Percentiles rank a stretch among this genome's conserved stretches.
phyloP scores from a whole-genome alignment of 2,329 filamentous ascomycete species.

The Trichoderma sp. region DNA sequence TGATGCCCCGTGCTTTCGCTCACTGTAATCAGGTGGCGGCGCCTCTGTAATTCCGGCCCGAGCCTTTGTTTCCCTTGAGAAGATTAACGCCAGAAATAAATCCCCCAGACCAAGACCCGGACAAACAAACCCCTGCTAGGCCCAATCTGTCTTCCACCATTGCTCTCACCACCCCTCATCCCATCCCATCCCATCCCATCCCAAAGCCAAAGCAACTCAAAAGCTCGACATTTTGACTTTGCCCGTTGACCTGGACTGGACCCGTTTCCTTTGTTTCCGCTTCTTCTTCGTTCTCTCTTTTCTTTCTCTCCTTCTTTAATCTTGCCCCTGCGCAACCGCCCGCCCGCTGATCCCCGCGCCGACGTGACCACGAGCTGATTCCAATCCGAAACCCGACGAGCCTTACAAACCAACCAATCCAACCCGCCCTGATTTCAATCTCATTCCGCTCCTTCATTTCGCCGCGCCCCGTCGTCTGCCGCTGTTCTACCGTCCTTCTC shows the following conservation, averaged over 20 bases:
- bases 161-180: constrained; percentile 18
- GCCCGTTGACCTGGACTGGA: neutral
- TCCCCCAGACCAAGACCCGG: neutral
- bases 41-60: constrained; percentile 34
- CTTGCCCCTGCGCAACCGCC: constrained; percentile 18
- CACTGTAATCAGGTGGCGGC: constrained; percentile 20
- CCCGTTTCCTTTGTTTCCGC: constrained; percentile 21
- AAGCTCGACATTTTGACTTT: neutral
- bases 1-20: neutral
- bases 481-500: constrained; percentile 21
- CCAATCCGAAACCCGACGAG: neutral
- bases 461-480: constrained; percentile 19
- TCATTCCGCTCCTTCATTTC: neutral
- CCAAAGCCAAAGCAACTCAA: neutral
- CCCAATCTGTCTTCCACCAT: constrained; percentile 5
- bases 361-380: constrained; percentile 28
- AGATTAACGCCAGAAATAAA: neutral
- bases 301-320: neutral
- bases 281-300: neutral
- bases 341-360: neutral
- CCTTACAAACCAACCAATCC: neutral
- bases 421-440: neutral
- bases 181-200: constrained; percentile 12
- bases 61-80: constrained; percentile 20
- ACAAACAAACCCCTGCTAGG: constrained; percentile 13